Evolutionary conservation across 1,284 basidiomycete species (phyloP), one percentile per base, ranked within the genome.

Genomic region (Trichosporon coremiiforme): DNA sequence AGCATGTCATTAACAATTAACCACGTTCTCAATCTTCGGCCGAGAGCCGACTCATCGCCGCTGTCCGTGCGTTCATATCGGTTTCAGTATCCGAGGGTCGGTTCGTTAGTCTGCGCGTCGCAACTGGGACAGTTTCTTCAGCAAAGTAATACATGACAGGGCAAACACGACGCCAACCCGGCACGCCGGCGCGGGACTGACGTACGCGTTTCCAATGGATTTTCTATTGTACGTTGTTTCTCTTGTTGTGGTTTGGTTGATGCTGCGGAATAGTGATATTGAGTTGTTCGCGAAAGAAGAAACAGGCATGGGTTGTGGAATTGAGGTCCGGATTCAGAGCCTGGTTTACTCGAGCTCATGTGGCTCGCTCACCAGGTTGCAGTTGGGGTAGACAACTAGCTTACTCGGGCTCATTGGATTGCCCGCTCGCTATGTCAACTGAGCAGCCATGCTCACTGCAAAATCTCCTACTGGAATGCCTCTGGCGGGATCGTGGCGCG

Each of bases 401-500:
- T 60, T 60, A 60, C 57, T 60, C 57, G 57, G 31, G 31, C 57
- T 33, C 57, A 8, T 60, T 60, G 57, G 29, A n/a, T 33, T 33
- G 57, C 57, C 29, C 57, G 57, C 57, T 60, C 57, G 57, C 57
- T 60, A 60, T 22, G 57, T 60, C 57, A 60, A 60, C 17, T 60
- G 57, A 60, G 57, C 29, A 15, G 31, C 57, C 36, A 12, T 45
- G 64, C 64, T 45, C 64, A 60, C 57, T 60, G 57, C 57, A 60
- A 60, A 13, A n/a, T n/a, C 29, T 36, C 22, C 31, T 67, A 71
- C 8, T 50, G 65, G 57, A 77, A 78, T 12, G 81, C 79, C 65
- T 79, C 80, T 13, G 77, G 72, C 2, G 80, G 79, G 25, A 80
- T 78, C 33, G 64, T 73, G 31, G 68, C 75, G 70, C 77, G 77